Base-by-base conservation (phyloP, 2,329 filamentous ascomycete genomes). In the Ustulina deusta region DNA sequence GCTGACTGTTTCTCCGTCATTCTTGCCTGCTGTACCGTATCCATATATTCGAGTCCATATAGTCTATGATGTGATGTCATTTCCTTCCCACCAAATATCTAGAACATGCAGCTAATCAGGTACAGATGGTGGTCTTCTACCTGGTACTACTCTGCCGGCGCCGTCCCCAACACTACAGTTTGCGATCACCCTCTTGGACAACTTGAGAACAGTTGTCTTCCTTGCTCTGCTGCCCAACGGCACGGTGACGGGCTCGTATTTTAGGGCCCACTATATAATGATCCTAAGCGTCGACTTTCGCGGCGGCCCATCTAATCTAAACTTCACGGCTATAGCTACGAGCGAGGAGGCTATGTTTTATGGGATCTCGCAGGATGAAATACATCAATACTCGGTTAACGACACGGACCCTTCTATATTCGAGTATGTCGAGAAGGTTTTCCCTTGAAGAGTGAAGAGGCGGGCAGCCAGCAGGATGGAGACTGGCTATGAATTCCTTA, bases 301-400 rank as follows among this genome's bases (percentile, higher is more conserved):
- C 34, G 68, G 66, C 13, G 73, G 72, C 1, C 74, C 74, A 27
- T 56, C 60, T 11, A 15, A 38, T 17, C 55, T 55, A 22, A 74
- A 73, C 36, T 75, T 76, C 54, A 72, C 71, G 4, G 65, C 73
- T 29, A 74, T 76, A 61, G 71, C 74, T 4, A 70, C 75, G 64
- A 71, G 72, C 27, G 58, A 66, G 6, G 74, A 76, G 32, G 74
- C 68, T 20, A 73, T 71, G 66, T 72, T 76, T 58, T 76, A 75
- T 56, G 74, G 68, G 20, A 75, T 76, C n/a, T 71, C 73, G 17
- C 63, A 70, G 48, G 66, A 71, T 58, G 48, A 73, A 63, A 71
- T 76, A 36, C 55, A 73, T 17, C 73, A 76, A 58, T 76, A 73
- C 63, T 64, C 66, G 7, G 29, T 76, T 6, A 71, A 74, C 52